Conservation (phyloP, 2,329 filamentous ascomycete genomes). For the Cladophialophora psammophila region DNA sequence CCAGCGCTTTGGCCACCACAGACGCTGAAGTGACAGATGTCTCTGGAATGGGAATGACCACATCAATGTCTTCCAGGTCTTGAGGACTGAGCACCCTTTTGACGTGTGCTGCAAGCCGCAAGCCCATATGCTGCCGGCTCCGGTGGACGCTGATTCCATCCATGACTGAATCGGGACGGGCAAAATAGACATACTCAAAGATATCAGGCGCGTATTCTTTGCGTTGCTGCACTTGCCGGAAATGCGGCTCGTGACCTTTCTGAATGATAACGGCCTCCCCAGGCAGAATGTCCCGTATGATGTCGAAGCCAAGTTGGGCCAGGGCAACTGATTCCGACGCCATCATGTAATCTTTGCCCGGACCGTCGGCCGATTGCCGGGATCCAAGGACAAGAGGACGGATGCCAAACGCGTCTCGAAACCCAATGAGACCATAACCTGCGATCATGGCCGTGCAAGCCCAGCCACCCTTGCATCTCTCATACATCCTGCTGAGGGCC, state of each 20-base stretch:
- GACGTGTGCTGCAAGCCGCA: slow-evolving; percentile 78
- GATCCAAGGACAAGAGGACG: slow-evolving; percentile 82
- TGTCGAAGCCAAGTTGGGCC: slow-evolving; percentile 77
- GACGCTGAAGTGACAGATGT: slow-evolving; percentile 84
- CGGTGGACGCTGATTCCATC: slow-evolving; percentile 88
- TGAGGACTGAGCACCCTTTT: slow-evolving; percentile 71
- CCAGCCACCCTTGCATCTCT: slow-evolving; percentile 75
- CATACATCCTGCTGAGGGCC: slow-evolving; percentile 74
- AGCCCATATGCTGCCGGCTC: slow-evolving; percentile 85
- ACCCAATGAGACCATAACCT: slow-evolving; percentile 79
- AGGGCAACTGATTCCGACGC: slow-evolving; percentile 88
- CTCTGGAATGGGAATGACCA: slow-evolving; percentile 81
- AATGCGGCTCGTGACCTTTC: slow-evolving; percentile 76
- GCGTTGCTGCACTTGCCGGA: slow-evolving; percentile 74
- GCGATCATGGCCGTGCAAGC: slow-evolving; percentile 84
- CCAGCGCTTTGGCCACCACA: slow-evolving; percentile 74
- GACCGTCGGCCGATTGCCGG: slow-evolving; percentile 69
- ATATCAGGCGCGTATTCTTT: slow-evolving; percentile 81
- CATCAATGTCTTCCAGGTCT: slow-evolving; percentile 76
- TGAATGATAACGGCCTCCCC: slow-evolving; percentile 86
- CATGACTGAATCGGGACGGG: slow-evolving; percentile 79
- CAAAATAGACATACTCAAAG: slow-evolving; percentile 89
- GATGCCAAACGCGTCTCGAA: slow-evolving; percentile 81
- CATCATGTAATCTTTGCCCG: slow-evolving; percentile 84
- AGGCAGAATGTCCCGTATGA: slow-evolving; percentile 79